These are phyloP conservation scores for Halophytophthora batemanensis DNA, from an alignment of 352 stramenopile species.

Conservation along the genomic window DNA sequence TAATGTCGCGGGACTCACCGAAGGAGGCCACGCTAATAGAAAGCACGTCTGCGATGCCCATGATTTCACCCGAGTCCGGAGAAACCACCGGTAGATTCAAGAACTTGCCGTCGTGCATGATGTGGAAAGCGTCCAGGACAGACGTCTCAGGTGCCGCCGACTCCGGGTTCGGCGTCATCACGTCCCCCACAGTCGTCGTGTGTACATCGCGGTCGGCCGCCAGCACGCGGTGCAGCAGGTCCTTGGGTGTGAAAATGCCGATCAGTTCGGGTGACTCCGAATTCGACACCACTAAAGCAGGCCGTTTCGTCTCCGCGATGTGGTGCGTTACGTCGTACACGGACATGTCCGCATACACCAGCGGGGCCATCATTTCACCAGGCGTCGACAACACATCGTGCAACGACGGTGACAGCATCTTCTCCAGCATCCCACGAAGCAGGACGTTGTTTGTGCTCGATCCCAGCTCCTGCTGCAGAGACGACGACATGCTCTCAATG, in stretches of 20 bases:
- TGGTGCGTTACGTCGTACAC: conserved; percentile 70
- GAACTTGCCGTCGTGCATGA: conserved; percentile 98
- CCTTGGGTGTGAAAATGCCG: conserved; percentile 98
- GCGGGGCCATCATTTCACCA: conserved; percentile 61
- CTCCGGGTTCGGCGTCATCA: conserved; percentile 97
- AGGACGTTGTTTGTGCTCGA: conserved; percentile 54
- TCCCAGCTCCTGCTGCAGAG: conserved; percentile 75
- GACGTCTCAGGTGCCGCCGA: conserved; percentile 91
- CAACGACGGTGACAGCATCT: conserved; percentile 84
- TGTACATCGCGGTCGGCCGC: conserved; percentile 87
- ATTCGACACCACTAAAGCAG: conserved; percentile 72
- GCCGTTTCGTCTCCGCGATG: conserved; percentile 78
- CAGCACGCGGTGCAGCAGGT: conserved; percentile 95
- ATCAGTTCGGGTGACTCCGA: conserved; percentile 71
- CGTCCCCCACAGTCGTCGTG: conserved; percentile 84
- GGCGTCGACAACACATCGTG: conserved; percentile 65
- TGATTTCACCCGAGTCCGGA: conserved; percentile 59
- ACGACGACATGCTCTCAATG: conserved; percentile 89
- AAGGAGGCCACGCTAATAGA: conserved; percentile 78
- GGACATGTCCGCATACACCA: conserved; percentile 69
- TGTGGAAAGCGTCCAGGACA: conserved; percentile 96
- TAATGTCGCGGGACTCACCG: conserved; percentile 70
- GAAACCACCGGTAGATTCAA: conserved; percentile 95
- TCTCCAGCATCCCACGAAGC: conserved; percentile 81
- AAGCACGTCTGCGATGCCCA: conserved; percentile 79